Evolutionary conservation across 176 grass and related monocot genomes (phyloP).

Genomic region (Pontederia paniculata): DNA sequence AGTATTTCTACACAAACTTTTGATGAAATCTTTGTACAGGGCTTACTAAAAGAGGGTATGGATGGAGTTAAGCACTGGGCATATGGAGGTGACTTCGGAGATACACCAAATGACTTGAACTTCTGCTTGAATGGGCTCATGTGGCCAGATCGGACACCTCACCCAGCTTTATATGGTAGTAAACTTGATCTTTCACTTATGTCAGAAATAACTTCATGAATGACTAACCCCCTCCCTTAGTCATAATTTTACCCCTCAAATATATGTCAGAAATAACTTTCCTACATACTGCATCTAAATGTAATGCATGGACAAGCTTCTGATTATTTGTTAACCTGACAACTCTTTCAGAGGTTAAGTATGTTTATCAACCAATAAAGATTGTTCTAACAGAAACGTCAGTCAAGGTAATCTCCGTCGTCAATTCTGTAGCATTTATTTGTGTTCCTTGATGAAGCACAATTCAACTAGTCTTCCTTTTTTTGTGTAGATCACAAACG

Average conservation of each 20-base stretch:
- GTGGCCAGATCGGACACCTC: constrained; percentile 91
- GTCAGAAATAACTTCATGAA: no score
- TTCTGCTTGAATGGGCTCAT: constrained; percentile 95
- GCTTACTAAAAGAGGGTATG: constrained; percentile 53
- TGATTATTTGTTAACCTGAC: no score
- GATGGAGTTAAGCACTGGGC: constrained; percentile 81
- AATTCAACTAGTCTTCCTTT: constrained; percentile 10
- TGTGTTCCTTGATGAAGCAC: constrained; percentile 1
- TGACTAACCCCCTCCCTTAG: no score
- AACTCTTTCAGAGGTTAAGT: constrained; percentile 74
- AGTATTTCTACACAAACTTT: not conserved
- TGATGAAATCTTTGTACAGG: constrained; percentile 24
- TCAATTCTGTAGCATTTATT: constrained; percentile 6
- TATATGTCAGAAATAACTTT: no score
- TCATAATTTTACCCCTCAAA: no score
- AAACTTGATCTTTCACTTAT: not conserved
- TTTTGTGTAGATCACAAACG: constrained; percentile 60
- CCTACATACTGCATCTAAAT: no score
- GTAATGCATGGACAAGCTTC: no score
- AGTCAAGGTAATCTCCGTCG: constrained; percentile 50
- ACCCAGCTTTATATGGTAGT: constrained; percentile 79
- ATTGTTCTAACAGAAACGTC: constrained; percentile 35
- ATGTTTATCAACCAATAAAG: constrained; percentile 87
- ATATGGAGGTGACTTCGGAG: constrained; percentile 91
- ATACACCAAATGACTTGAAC: constrained; percentile 72